Base-by-base conservation (phyloP, 2,329 filamentous ascomycete genomes). In the Trichoderma arundinaceum region DNA sequence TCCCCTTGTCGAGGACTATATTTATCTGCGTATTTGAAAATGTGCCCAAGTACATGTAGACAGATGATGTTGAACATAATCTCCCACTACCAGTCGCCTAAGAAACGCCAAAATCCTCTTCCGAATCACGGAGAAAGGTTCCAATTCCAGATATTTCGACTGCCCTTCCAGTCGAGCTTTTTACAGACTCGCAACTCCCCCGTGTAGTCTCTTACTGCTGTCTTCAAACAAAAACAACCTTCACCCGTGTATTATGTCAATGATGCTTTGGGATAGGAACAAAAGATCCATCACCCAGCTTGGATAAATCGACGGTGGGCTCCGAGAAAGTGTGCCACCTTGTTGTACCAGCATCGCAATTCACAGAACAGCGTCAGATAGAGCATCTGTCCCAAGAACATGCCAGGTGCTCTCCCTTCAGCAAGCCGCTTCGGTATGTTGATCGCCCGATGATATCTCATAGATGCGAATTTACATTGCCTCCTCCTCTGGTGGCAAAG, bases 401-500 rank as follows among this genome's bases (percentile, higher is more conserved):
- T 6, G 19, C 15, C n/a, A 9, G 22, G 9, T n/a, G 35, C 13
- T n/a, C 12, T 28, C 54, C 5, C 33, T n/a, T 17, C 22, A 38
- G 15, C 41, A n/a, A n/a, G 33, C 35, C 8, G 19, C 35, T 15
- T 5, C 17, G 33, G 41, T n/a, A 46, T 28, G 39, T 22, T 8
- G 13, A 28, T 60, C 9, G 44, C 10, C 35, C 33, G 33, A 41
- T 15, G 19, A 15, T 2, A 41, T 17, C 19, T 51, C 57, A 6
- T 32, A 13, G 17, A 33, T 12, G 60, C 28, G 9, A 46, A 35
- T 66, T 53, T 62, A 66, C 62, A 65, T 58, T 28, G 52, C 33
- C 44, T 66, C 65, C 32, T 64, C 65, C 65, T 66, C 65, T 66
- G 22, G 10, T 12, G n/a, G 15, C 12, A 15, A 38, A 33, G n/a